Evolutionary conservation across 2,329 filamentous ascomycete species (phyloP).

Genomic region (Didymella exigua): DNA sequence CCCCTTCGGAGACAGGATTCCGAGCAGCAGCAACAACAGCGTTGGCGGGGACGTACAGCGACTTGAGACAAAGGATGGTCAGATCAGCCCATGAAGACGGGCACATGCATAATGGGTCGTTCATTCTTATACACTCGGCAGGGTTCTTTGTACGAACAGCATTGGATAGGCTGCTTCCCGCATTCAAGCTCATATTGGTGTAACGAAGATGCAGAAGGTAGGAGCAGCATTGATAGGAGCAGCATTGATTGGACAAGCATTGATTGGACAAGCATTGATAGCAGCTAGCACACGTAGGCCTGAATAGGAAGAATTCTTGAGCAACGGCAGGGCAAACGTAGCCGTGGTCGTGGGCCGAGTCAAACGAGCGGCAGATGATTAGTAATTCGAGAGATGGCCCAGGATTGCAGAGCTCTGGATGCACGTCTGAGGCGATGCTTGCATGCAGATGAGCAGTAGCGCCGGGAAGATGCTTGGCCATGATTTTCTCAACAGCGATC

Average conservation of each 20-base stretch:
- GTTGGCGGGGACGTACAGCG: not conserved
- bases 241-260: too few species aligned
- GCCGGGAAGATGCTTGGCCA: not conserved
- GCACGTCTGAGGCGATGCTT: conserved; percentile 5
- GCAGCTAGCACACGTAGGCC: conserved; percentile 5
- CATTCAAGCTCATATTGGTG: conserved; percentile 1
- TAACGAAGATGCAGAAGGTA: not conserved
- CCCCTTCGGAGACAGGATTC: not conserved
- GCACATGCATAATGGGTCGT: not conserved
- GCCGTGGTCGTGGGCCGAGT: conserved; percentile 7
- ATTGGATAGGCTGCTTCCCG: not conserved
- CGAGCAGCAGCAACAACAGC: not conserved
- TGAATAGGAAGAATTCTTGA: conserved; percentile 5
- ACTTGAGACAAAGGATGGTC: not conserved
- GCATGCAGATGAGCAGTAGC: conserved; percentile 7
- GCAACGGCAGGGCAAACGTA: not conserved
- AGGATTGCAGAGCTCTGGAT: conserved; percentile 7
- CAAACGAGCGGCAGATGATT: conserved; percentile 15
- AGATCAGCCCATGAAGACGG: conserved; percentile 1
- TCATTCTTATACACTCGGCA: conserved; percentile 5
- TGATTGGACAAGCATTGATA: not conserved
- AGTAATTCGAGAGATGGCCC: conserved; percentile 15
- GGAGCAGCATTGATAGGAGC: too few species aligned
- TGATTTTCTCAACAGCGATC: not conserved
- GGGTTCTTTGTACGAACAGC: not conserved